These are phyloP conservation scores for Camellia japonica DNA, from an alignment of 148 eudicot species.

Conservation along the genomic window DNA sequence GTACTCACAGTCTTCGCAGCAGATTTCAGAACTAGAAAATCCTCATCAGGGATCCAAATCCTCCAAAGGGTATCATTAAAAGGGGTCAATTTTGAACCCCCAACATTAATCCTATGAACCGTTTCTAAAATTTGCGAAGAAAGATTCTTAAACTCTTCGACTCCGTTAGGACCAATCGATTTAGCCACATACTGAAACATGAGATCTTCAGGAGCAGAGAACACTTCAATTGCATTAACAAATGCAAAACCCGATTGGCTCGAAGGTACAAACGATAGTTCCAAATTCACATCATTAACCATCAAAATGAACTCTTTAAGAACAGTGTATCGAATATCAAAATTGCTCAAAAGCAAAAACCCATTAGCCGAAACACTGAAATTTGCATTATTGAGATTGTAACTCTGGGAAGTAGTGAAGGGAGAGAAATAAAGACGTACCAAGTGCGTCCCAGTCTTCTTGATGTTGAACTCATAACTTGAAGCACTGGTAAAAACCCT, in stretches of 20 bases:
- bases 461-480: conserved; percentile 46
- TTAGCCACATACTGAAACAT: conserved; percentile 55
- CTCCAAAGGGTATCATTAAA: conserved; percentile 95
- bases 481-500: conserved; percentile 54
- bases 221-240: conserved; percentile 75
- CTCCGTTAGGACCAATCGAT: conserved; percentile 36
- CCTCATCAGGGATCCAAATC: conserved; percentile 77
- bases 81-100: conserved; percentile 68
- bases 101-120: conserved; percentile 83
- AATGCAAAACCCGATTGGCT: conserved; percentile 44
- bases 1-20: conserved; percentile 57
- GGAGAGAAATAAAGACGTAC: conserved; percentile 79
- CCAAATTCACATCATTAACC: conserved; percentile 36
- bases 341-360: conserved; percentile 43
- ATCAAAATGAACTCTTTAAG: conserved; percentile 65
- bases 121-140: conserved; percentile 53
- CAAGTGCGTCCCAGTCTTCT: conserved; percentile 53
- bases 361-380: conserved; percentile 73
- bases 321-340: conserved; percentile 25
- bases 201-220: conserved; percentile 70
- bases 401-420: conserved; percentile 39
- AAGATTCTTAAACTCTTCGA: conserved; percentile 49
- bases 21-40: conserved; percentile 54
- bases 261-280: conserved; percentile 50
- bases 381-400: conserved; percentile 44